These are phyloP conservation scores for Xylaria sp. DNA, from an alignment of 2,329 filamentous ascomycete genomes.

Conservation along the genomic window DNA sequence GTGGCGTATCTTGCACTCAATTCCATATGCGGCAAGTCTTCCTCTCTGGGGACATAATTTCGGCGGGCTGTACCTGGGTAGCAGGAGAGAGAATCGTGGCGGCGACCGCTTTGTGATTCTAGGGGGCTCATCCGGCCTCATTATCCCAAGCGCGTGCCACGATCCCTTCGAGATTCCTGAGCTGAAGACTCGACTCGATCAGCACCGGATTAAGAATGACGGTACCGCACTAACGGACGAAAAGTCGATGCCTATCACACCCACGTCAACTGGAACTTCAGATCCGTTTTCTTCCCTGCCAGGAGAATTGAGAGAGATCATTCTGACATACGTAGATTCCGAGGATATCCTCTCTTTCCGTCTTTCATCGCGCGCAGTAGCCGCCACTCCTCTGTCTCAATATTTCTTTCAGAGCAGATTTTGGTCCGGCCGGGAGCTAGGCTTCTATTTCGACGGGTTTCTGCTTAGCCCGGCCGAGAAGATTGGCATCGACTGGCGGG, in stretches of 20 bases:
- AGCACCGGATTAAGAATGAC: slow-evolving; percentile 16
- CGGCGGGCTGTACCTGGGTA: slow-evolving; percentile 32
- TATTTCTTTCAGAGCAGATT: slow-evolving; percentile 37
- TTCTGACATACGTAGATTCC: slow-evolving; percentile 32
- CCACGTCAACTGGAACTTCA: not conserved
- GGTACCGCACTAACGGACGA: not conserved
- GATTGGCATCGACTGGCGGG: slow-evolving; percentile 31
- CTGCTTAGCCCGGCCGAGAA: slow-evolving; percentile 21
- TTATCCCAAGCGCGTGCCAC: slow-evolving; percentile 34
- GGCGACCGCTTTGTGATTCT: slow-evolving; percentile 28
- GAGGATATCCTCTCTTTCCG: slow-evolving; percentile 28
- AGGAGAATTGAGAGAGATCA: slow-evolving; percentile 31
- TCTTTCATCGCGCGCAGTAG: slow-evolving; percentile 34
- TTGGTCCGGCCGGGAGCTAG: slow-evolving; percentile 34
- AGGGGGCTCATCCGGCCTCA: slow-evolving; percentile 22
- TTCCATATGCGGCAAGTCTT: slow-evolving; percentile 31
- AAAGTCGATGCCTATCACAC: not conserved
- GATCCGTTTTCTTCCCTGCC: slow-evolving; percentile 34
- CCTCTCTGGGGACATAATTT: slow-evolving; percentile 39
- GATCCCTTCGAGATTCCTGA: slow-evolving; percentile 36
- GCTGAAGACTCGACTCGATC: slow-evolving; percentile 23
- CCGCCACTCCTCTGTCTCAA: slow-evolving; percentile 29
- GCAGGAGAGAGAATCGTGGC: slow-evolving; percentile 4
- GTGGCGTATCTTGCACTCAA: slow-evolving; percentile 36
- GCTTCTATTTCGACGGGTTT: slow-evolving; percentile 35